These are phyloP conservation scores for Cladobotryum protrusum DNA, from an alignment of 2,329 filamentous ascomycete genomes.

Conservation along the genomic window DNA sequence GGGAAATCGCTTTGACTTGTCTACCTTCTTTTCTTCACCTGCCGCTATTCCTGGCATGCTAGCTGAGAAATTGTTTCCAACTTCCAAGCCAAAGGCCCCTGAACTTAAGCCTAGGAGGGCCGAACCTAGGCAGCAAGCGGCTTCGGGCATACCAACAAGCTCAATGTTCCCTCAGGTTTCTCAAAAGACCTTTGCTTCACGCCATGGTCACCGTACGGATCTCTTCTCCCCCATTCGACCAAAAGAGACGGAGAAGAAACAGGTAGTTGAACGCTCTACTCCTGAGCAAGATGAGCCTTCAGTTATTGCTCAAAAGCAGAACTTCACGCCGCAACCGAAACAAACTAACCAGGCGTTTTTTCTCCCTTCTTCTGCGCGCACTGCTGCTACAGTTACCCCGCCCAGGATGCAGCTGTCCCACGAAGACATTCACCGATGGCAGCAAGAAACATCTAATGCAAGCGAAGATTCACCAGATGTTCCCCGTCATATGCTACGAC, in stretches of 20 bases:
- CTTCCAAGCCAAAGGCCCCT: constrained; percentile 16
- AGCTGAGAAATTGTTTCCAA: constrained; percentile 25
- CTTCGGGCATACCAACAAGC: constrained; percentile 26
- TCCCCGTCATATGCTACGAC: constrained; percentile 37
- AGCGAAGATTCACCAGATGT: constrained; percentile 33
- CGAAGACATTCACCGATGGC: constrained; percentile 37
- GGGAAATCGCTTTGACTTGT: constrained; percentile 39
- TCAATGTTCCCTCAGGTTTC: constrained; percentile 35
- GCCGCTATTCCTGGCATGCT: constrained; percentile 32
- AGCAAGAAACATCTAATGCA: constrained; percentile 32
- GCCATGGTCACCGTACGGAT: constrained; percentile 24
- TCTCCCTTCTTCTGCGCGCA: constrained; percentile 23
- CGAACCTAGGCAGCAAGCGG: constrained; percentile 12
- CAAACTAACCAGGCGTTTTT: constrained; percentile 34
- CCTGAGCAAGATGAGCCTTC: constrained; percentile 28
- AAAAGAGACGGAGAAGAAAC: neutral
- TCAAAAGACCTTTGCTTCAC: constrained; percentile 28
- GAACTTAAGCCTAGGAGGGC: constrained; percentile 10
- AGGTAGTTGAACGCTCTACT: constrained; percentile 13
- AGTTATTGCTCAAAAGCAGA: constrained; percentile 39
- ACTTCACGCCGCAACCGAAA: constrained; percentile 41
- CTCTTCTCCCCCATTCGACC: constrained; percentile 30
- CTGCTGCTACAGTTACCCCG: constrained; percentile 26
- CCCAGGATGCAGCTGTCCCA: constrained; percentile 37
- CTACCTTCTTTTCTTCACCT: constrained; percentile 54